These are phyloP conservation scores for Aureobasidium sp. DNA, from an alignment of 2,329 filamentous ascomycete species.

Conservation along the genomic window DNA sequence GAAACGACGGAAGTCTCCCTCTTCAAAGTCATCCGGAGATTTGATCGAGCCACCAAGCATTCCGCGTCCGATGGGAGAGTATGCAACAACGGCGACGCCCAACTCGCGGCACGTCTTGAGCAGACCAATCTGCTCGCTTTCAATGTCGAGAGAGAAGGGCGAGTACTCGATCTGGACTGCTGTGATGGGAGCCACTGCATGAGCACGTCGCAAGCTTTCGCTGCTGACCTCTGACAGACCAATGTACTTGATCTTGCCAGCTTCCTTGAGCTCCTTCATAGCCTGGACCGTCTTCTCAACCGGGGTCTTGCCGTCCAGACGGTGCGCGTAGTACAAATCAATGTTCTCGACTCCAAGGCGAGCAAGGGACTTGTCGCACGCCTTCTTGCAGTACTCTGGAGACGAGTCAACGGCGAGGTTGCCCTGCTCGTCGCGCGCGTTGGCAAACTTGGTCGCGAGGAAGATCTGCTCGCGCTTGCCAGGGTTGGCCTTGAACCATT, in stretches of 20 bases:
- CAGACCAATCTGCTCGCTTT: slow-evolving; percentile 41
- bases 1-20: slow-evolving; percentile 38
- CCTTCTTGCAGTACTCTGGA: slow-evolving; percentile 33
- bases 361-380: slow-evolving; percentile 31
- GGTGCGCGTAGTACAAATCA: slow-evolving; percentile 38
- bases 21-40: slow-evolving; percentile 36
- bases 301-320: slow-evolving; percentile 34
- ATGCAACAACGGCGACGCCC: slow-evolving; percentile 48
- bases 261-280: slow-evolving; percentile 38
- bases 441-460: slow-evolving; percentile 46
- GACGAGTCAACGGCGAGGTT: slow-evolving; percentile 29
- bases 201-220: slow-evolving; percentile 41
- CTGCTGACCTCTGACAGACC: slow-evolving; percentile 43
- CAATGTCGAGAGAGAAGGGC: slow-evolving; percentile 49
- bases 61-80: slow-evolving; percentile 52
- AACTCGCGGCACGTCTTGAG: slow-evolving; percentile 50
- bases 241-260: slow-evolving; percentile 46
- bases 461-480: slow-evolving; percentile 41
- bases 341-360: slow-evolving; percentile 32
- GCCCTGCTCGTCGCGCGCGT: slow-evolving; percentile 31
- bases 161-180: slow-evolving; percentile 48
- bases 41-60: slow-evolving; percentile 45
- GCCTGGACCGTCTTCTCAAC: slow-evolving; percentile 37
- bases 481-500: slow-evolving; percentile 35
- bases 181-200: slow-evolving; percentile 40